phyloP scores from a whole-genome alignment of 106 monocot species.

The Posidonia australis region DNA sequence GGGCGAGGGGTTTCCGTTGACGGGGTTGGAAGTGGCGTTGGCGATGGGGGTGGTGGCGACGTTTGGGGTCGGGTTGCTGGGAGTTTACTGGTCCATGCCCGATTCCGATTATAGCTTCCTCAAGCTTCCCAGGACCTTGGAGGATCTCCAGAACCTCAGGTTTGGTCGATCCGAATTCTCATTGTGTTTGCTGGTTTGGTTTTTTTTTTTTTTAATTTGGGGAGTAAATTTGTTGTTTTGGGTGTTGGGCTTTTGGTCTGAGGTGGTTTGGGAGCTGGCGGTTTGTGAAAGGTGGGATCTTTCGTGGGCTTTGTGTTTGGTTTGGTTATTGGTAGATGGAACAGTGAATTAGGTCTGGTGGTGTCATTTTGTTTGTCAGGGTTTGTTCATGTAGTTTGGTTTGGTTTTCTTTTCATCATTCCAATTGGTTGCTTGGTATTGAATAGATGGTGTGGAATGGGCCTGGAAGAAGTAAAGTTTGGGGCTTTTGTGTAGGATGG shows the following conservation, averaged over 20 bases:
- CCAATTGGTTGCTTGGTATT: neutral
- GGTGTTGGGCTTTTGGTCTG: neutral
- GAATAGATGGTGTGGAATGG: neutral
- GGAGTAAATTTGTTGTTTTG: neutral
- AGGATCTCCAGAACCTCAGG: slow-evolving; percentile 75
- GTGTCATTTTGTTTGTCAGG: no score
- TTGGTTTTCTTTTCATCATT: neutral
- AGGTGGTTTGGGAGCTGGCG: neutral
- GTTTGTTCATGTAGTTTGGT: no score
- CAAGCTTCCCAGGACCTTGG: slow-evolving; percentile 66
- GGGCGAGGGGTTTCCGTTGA: slow-evolving; percentile 28
- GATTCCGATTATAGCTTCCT: slow-evolving; percentile 92
- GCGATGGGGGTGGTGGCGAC: slow-evolving; percentile 30
- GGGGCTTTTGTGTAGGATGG: no score
- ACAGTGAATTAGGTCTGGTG: no score
- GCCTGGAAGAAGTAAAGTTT: no score
- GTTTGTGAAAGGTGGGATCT: neutral
- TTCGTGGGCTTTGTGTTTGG: neutral
- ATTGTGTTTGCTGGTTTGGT: neutral
- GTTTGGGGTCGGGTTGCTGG: slow-evolving; percentile 51
- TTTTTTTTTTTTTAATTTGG: no score
- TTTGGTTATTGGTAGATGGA: neutral
- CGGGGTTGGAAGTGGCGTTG: slow-evolving; percentile 39
- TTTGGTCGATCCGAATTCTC: slow-evolving; percentile 3
- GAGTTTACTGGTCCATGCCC: slow-evolving; percentile 80